These are phyloP conservation scores for Mycena filopes DNA, from an alignment of 768 basidiomycete genomes.

Conservation along the genomic window DNA sequence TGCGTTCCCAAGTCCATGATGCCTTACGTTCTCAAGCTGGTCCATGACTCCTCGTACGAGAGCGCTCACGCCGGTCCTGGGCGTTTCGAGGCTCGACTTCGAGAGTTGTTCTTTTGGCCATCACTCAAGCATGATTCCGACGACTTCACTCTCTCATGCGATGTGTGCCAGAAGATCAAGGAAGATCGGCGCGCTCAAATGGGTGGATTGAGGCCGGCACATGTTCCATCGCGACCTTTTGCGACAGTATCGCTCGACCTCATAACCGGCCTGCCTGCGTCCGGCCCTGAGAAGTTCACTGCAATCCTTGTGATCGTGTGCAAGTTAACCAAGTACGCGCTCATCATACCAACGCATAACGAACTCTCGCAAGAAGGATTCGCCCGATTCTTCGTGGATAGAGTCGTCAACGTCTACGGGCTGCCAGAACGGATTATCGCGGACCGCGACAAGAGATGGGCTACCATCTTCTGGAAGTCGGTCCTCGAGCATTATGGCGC, in stretches of 20 bases:
- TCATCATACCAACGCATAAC: slow-evolving; percentile 43
- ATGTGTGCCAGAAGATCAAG: slow-evolving; percentile 19
- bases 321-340: slow-evolving; percentile 45
- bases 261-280: slow-evolving; percentile 11
- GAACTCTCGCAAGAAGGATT: slow-evolving; percentile 5
- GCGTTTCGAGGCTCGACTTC: background rate
- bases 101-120: slow-evolving; percentile 11
- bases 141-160: background rate
- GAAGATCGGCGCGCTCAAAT: background rate
- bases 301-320: slow-evolving; percentile 41
- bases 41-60: background rate
- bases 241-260: slow-evolving; percentile 4
- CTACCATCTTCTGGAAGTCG: slow-evolving; percentile 31
- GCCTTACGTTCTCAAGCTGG: slow-evolving; percentile 17
- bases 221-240: background rate
- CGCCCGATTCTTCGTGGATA: slow-evolving; percentile 10
- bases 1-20: slow-evolving; percentile 27
- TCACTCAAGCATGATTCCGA: background rate
- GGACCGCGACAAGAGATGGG: slow-evolving; percentile 27
- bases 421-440: slow-evolving; percentile 10
- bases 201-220: slow-evolving; percentile 3
- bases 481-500: background rate
- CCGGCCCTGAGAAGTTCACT: slow-evolving; percentile 34
- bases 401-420: slow-evolving; percentile 8
- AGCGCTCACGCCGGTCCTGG: background rate